Conservation (phyloP, 495 filamentous ascomycete species). For the Penicillium samsonianum region DNA sequence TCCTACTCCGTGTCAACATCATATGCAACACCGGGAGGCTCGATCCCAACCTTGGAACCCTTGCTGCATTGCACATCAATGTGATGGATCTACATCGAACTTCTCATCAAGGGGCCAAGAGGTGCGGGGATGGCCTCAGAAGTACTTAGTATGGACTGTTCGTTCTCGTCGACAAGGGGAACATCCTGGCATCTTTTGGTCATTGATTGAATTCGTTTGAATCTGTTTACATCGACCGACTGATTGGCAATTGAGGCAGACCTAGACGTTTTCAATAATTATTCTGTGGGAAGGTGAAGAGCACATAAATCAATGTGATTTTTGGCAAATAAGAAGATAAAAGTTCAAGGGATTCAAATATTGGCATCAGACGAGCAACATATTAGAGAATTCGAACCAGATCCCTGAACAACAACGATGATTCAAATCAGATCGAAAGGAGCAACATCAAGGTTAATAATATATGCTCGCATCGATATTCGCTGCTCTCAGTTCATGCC, state of each 20-base stretch:
- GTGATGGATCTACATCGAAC: background rate
- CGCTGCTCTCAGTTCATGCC: background rate
- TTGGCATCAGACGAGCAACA: constrained; percentile 16
- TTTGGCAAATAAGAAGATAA: constrained; percentile 5
- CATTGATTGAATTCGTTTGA: background rate
- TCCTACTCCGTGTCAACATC: constrained; percentile 1
- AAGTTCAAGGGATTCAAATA: background rate
- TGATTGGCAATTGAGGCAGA: background rate
- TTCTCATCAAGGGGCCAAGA: background rate
- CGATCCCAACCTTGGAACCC: background rate
- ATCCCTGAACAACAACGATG: constrained; percentile 4
- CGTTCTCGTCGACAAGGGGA: background rate
- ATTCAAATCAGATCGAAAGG: constrained; percentile 16
- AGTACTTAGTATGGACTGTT: background rate
- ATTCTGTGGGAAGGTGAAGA: background rate
- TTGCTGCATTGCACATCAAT: constrained; percentile 6
- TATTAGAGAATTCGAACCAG: constrained; percentile 14
- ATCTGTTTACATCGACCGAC: background rate
- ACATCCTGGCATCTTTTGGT: background rate
- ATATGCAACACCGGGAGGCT: constrained; percentile 3
- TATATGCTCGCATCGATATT: constrained; percentile 19
- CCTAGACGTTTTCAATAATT: background rate
- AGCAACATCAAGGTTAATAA: constrained; percentile 18
- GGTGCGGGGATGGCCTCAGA: background rate
- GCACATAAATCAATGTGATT: constrained; percentile 13